These are phyloP conservation scores for Fistulifera pelliculosa DNA, from an alignment of 108 stramenopile species.

Conservation along the genomic window DNA sequence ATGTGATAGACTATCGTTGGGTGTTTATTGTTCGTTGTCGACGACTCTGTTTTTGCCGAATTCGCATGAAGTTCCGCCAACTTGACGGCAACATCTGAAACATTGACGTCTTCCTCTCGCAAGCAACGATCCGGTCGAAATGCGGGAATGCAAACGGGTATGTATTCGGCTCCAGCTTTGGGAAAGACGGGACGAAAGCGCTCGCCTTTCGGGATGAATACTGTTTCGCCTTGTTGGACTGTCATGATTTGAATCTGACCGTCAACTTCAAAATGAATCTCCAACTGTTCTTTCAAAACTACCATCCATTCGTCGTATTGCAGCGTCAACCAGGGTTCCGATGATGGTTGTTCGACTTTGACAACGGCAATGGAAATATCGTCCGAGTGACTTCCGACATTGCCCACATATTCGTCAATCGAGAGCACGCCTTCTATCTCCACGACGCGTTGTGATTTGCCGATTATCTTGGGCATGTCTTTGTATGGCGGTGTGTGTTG, in stretches of 20 bases:
- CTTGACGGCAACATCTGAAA: conserved; percentile 7
- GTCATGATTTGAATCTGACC: conserved; percentile 2
- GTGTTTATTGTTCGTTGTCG: neutral
- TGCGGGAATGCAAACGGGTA: conserved; percentile 70
- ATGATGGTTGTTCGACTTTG: conserved; percentile 31
- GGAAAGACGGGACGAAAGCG: conserved; percentile 64
- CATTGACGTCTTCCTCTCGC: conserved; percentile 50
- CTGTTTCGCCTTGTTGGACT: conserved; percentile 53
- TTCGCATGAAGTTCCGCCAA: neutral
- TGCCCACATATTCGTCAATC: conserved; percentile 64
- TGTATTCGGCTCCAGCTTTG: conserved; percentile 41
- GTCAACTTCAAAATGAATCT: conserved; percentile 15
- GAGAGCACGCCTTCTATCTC: conserved; percentile 39
- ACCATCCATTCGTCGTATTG: conserved; percentile 65
- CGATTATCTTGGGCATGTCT: conserved; percentile 50
- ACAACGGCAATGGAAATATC: conserved; percentile 54
- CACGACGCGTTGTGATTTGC: conserved; percentile 54
- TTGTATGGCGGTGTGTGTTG: no score
- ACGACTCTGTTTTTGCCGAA: neutral
- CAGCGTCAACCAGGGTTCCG: conserved; percentile 67
- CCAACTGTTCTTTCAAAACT: conserved; percentile 41
- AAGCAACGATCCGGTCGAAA: conserved; percentile 62
- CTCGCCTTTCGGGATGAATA: conserved; percentile 46
- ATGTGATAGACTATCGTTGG: conserved; percentile 58
- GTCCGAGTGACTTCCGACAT: conserved; percentile 47